A percentile compares a stretch with the other conserved stretches of the same genome.
Evolutionary conservation across 2,329 filamentous ascomycete species (phyloP).

Genomic region (Paradendryphiella salina): DNA sequence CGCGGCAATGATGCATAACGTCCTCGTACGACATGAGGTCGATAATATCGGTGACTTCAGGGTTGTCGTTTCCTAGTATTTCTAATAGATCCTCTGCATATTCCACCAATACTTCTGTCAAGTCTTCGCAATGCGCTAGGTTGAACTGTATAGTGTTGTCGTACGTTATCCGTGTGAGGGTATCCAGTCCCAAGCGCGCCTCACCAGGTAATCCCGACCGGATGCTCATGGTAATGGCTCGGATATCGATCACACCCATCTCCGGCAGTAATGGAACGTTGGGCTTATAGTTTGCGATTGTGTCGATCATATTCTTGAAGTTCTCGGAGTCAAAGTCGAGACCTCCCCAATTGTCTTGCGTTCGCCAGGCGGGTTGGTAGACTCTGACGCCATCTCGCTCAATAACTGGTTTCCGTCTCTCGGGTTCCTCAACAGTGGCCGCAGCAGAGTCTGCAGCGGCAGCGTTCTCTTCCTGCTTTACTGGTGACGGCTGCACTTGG

Average conservation of each 20-base stretch:
- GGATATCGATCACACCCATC: conserved; percentile 85
- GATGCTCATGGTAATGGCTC: conserved; percentile 83
- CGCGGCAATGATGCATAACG: conserved; percentile 73
- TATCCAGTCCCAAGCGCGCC: conserved; percentile 86
- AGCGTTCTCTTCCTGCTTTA: conserved; percentile 32
- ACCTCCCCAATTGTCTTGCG: conserved; percentile 36
- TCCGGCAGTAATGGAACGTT: conserved; percentile 75
- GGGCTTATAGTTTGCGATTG: conserved; percentile 69
- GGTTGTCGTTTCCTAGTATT: conserved; percentile 77
- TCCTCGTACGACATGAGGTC: conserved; percentile 86
- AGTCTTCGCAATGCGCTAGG: conserved; percentile 64
- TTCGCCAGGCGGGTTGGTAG: conserved; percentile 37
- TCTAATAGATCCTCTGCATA: conserved; percentile 90
- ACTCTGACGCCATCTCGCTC: conserved; percentile 34
- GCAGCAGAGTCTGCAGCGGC: conserved; percentile 23
- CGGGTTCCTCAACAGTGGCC: conserved; percentile 17
- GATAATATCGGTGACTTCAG: conserved; percentile 84
- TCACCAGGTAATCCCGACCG: conserved; percentile 89
- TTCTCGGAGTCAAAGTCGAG: conserved; percentile 53
- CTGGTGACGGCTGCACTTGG: conserved; percentile 35
- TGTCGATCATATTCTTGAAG: conserved; percentile 74
- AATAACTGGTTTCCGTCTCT: conserved; percentile 33
- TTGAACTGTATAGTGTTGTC: conserved; percentile 41
- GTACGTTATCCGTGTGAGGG: conserved; percentile 70
- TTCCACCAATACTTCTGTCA: conserved; percentile 85